A percentile compares a stretch with the other conserved stretches of the same genome.
Evolutionary conservation across 2,329 filamentous ascomycete genomes (phyloP).

Genomic region (Amphichorda felina): DNA sequence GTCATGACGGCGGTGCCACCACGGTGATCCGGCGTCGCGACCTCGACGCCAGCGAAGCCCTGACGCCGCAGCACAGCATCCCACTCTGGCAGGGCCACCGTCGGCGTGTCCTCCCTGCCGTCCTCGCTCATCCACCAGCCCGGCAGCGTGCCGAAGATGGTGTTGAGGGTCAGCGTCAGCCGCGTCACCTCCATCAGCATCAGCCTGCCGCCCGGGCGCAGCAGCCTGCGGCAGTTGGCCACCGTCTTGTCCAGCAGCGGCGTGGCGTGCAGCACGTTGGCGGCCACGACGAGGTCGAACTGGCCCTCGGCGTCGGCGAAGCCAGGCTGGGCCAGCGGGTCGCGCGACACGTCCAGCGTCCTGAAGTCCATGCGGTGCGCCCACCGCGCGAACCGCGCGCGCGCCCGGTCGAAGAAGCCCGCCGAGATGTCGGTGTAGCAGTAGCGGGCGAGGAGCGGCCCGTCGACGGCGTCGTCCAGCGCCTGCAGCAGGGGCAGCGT

Average conservation of each 20-base stretch:
- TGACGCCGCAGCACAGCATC: constrained; percentile 7
- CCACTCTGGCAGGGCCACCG: constrained; percentile 17
- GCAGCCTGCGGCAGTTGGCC: constrained; percentile 9
- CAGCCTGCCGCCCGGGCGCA: constrained; percentile 12
- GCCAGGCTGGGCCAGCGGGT: constrained; percentile 13
- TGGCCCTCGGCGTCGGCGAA: constrained; percentile 14
- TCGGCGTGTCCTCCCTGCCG: constrained; percentile 4
- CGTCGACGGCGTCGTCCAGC: constrained; percentile 9
- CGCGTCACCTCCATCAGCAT: constrained; percentile 9
- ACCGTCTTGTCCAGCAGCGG: constrained; percentile 10
- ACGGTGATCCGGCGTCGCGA: neutral
- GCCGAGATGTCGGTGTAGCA: constrained; percentile 32
- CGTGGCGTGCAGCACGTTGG: constrained; percentile 17
- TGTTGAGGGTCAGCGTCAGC: constrained; percentile 1
- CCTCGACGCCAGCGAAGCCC: neutral
- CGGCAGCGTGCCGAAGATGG: neutral
- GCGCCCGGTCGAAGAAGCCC: constrained; percentile 22
- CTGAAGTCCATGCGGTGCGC: constrained; percentile 10
- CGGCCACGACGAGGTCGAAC: constrained; percentile 12
- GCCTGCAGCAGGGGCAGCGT: constrained; percentile 18
- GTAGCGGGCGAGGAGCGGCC: constrained; percentile 25
- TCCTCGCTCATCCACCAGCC: constrained; percentile 1
- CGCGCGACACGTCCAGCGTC: constrained; percentile 17
- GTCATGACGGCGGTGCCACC: neutral
- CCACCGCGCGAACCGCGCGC: neutral